Percentiles rank a stretch among this genome's conserved stretches.
These are phyloP conservation scores for Saccharomyces kudriavzevii DNA, from an alignment of 805 yeast species.

Conservation along the genomic window DNA sequence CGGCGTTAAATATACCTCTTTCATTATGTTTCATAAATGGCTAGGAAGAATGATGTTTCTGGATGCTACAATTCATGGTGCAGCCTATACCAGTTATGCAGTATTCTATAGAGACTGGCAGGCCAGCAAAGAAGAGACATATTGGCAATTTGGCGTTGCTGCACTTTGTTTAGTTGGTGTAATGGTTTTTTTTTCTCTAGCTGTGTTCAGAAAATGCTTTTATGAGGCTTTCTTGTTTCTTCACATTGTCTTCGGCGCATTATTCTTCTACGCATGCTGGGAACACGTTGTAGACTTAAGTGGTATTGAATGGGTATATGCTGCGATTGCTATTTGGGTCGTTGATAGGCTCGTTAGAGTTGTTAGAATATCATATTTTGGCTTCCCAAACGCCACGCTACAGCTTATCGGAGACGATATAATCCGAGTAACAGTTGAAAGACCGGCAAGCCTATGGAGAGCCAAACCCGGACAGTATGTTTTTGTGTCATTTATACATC, in stretches of 20 bases:
- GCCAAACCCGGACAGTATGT: conserved; percentile 39
- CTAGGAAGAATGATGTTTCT: conserved; percentile 34
- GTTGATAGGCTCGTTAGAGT: conserved; percentile 35
- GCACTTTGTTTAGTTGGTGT: conserved; percentile 27
- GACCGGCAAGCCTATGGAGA: conserved; percentile 25
- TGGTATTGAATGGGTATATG: conserved; percentile 36
- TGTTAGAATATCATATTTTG: conserved; percentile 22
- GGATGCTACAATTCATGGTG: conserved; percentile 34
- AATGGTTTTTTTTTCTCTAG: conserved; percentile 28
- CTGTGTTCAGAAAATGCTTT: conserved; percentile 28
- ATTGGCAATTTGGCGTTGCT: conserved; percentile 39
- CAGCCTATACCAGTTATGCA: conserved; percentile 33
- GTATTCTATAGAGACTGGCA: conserved; percentile 9
- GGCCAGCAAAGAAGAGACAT: conserved; percentile 8
- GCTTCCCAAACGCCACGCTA: conserved; percentile 13
- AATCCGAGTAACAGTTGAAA: conserved; percentile 14
- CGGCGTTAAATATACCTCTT: conserved; percentile 56
- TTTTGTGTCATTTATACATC: conserved; percentile 40
- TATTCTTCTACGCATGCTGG: conserved; percentile 40
- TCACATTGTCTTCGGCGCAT: conserved; percentile 36
- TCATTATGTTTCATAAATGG: conserved; percentile 62
- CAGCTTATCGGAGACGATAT: conserved; percentile 15
- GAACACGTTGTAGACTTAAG: conserved; percentile 39
- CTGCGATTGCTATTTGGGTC: conserved; percentile 35
- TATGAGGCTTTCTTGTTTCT: conserved; percentile 41